A percentile compares a stretch with the other conserved stretches of the same genome.
Evolutionary conservation across 2,329 filamentous ascomycete genomes (phyloP).

Genomic region (Huntiella bhutanensis): DNA sequence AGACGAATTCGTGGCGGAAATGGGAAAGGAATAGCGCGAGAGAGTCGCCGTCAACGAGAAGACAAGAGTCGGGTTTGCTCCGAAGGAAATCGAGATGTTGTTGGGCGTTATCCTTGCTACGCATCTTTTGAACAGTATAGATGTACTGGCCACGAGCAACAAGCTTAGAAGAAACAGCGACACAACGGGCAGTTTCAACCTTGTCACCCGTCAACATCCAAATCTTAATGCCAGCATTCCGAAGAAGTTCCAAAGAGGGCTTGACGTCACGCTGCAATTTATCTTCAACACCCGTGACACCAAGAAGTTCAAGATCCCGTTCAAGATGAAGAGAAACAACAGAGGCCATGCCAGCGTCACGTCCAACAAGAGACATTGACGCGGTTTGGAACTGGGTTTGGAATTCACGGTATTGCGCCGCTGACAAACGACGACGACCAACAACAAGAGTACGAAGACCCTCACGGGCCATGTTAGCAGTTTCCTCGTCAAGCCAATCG

Average conservation of each 20-base stretch:
- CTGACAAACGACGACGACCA: constrained; percentile 70
- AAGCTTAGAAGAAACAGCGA: constrained; percentile 85
- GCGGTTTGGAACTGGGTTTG: constrained; percentile 56
- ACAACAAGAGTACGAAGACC: constrained; percentile 86
- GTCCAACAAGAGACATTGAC: constrained; percentile 57
- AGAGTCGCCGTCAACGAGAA: constrained; percentile 89
- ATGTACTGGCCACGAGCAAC: constrained; percentile 90
- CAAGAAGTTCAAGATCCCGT: constrained; percentile 72
- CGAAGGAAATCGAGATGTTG: constrained; percentile 78
- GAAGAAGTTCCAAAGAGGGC: constrained; percentile 77
- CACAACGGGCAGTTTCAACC: constrained; percentile 89
- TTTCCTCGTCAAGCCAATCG: constrained; percentile 97
- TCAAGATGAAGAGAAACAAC: constrained; percentile 71
- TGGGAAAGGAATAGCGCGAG: constrained; percentile 66
- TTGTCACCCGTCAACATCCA: constrained; percentile 99
- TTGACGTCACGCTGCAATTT: constrained; percentile 93
- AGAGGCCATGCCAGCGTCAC: constrained; percentile 64
- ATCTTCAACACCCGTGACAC: constrained; percentile 96
- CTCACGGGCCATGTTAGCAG: constrained; percentile 97
- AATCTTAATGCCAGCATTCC: constrained; percentile 95
- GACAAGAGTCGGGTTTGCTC: constrained; percentile 67
- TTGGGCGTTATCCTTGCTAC: constrained; percentile 65
- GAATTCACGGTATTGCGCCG: constrained; percentile 67
- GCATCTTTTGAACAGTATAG: constrained; percentile 75
- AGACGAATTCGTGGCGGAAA: constrained; percentile 71